phyloP scores from a whole-genome alignment of 78 protist species.

The Creolimax fragrantissima region DNA sequence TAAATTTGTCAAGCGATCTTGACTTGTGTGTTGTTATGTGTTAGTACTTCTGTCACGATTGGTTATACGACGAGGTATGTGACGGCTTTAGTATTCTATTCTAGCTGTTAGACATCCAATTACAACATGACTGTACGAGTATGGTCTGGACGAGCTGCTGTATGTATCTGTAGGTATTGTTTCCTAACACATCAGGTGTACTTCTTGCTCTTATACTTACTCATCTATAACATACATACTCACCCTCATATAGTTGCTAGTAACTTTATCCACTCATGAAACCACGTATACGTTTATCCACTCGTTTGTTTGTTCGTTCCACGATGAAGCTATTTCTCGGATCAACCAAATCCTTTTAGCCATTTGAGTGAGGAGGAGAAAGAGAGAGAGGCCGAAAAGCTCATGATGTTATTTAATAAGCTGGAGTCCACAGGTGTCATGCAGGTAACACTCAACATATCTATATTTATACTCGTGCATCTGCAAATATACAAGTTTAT shows the following conservation, averaged over 20 bases:
- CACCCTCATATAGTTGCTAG: background rate
- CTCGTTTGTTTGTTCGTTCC: background rate
- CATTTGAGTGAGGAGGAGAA: constrained; percentile 19
- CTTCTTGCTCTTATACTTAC: background rate
- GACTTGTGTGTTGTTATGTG: background rate
- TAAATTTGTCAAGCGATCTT: background rate
- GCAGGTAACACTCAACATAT: background rate
- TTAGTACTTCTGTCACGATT: background rate
- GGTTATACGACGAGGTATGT: background rate
- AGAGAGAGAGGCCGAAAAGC: constrained; percentile 14
- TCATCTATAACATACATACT: background rate
- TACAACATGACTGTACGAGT: background rate
- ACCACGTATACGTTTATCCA: too few relatives aligned
- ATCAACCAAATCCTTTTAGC: background rate
- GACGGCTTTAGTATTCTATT: background rate
- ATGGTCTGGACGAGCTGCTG: background rate
- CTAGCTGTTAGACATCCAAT: background rate
- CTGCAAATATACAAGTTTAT: background rate
- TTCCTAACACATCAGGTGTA: background rate
- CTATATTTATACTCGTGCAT: background rate
- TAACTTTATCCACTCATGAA: background rate
- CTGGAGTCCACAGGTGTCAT: background rate
- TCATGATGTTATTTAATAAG: background rate
- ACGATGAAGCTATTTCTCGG: background rate
- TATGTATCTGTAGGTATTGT: background rate